These are phyloP conservation scores for Teunomyces lycoperdinae DNA, from an alignment of 805 yeast genomes.

Conservation along the genomic window DNA sequence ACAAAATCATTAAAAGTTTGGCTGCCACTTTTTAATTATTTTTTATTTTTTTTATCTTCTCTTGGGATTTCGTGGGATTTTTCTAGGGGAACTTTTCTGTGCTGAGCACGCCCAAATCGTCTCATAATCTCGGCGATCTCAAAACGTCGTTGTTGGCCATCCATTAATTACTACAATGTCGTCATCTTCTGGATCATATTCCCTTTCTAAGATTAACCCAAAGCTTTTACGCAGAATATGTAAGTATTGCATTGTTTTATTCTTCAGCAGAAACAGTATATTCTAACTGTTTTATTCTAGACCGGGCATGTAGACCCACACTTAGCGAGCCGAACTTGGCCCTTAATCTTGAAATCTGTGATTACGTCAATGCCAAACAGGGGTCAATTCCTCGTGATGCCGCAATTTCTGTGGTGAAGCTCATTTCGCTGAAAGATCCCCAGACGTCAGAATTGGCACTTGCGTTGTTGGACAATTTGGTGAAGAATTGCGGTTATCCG, in stretches of 20 bases:
- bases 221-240: slow-evolving; percentile 44
- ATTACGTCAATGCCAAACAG: slow-evolving; percentile 87
- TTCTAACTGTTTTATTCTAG: slow-evolving; percentile 26
- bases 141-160: not conserved
- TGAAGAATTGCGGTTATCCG: slow-evolving; percentile 97
- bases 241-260: slow-evolving; percentile 20
- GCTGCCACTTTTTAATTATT: too few species aligned
- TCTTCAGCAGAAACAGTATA: too few species aligned
- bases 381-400: slow-evolving; percentile 92
- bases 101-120: not conserved
- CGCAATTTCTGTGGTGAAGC: slow-evolving; percentile 76
- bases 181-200: slow-evolving; percentile 24
- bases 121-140: not conserved
- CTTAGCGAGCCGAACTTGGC: slow-evolving; percentile 84
- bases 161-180: slow-evolving; percentile 3
- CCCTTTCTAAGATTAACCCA: slow-evolving; percentile 45
- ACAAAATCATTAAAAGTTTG: too few species aligned
- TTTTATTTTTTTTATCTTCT: too few species aligned
- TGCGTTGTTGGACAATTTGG: slow-evolving; percentile 81
- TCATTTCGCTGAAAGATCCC: slow-evolving; percentile 78
- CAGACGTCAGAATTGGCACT: slow-evolving; percentile 84
- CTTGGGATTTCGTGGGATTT: not conserved
- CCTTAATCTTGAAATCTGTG: slow-evolving; percentile 88
- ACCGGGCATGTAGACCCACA: slow-evolving; percentile 85
- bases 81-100: not conserved